Evolutionary conservation across 176 grass and related monocot species (phyloP), one percentile per base, ranked within the genome.

Genomic region (Dactylis glomerata): DNA sequence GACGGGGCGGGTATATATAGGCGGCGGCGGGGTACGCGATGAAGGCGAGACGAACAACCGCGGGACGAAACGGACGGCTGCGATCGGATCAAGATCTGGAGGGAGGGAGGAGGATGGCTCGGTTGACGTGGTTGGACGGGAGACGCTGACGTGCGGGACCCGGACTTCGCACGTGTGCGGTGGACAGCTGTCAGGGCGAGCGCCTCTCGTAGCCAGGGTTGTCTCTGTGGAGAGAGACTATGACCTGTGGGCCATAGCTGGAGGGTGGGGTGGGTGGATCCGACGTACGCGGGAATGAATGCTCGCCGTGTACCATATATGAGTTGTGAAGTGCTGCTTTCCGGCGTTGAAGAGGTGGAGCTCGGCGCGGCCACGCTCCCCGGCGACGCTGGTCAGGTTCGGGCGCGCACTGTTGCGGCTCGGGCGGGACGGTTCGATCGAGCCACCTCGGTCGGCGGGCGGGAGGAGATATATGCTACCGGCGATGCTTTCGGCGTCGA

Each of bases 1-100:
- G 27, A 51, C 5, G 26, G 28, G 54, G 5, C 51, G 6, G 5
- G 16, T 61, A 82, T 92, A 92, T 92, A 94, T 90, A 94, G 78
- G 5, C 16, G 76, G 30, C 46, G 81, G 89, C 86, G 85, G 77
- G 67, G 16, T 1, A 70, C 57, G 83, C 87, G 85, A 85, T 71
- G 84, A 67, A 4, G 2, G 33, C 16, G 31, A 15, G 17, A n/a
- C n/a, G n/a, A 19, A 10, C 1, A 51, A 38, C 11, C 3, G 8
- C n/a, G 51, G 41, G 42, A 6, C 3, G 28, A 4, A 87, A 80
- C 85, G 76, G 85, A 91, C 89, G 89, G 85, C 32, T 7, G 3
- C 0, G 40, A 62, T 75, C 1, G 59, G 1, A 6, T 8, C 0
- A 8, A 6, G 5, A n/a, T 0, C 1, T 6, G 12, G 3, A 75